Conservation (phyloP, 805 yeast species). For the Candida dajiaensis region DNA sequence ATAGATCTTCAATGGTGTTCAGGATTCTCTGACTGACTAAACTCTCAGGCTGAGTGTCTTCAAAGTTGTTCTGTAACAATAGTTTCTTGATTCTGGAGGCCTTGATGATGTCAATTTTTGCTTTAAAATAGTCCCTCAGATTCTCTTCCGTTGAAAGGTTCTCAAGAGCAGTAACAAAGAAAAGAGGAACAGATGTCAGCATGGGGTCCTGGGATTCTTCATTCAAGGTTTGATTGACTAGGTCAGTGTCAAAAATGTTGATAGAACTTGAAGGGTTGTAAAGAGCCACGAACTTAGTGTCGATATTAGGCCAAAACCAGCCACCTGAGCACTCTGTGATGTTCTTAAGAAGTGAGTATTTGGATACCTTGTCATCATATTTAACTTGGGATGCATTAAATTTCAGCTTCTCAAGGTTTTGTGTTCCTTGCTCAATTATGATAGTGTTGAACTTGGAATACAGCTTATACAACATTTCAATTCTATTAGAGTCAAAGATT, state of each 20-base stretch:
- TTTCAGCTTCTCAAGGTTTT: conserved; percentile 2
- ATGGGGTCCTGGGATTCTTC: conserved; percentile 4
- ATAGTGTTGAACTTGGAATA: conserved; percentile 9
- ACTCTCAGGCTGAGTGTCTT: not conserved
- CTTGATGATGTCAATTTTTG: conserved; percentile 12
- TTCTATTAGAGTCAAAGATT: conserved; percentile 13
- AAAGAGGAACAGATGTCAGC: conserved; percentile 16
- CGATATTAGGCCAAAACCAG: conserved; percentile 24
- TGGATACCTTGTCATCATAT: conserved; percentile 3
- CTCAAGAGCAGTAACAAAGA: conserved; percentile 7
- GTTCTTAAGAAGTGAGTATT: conserved; percentile 8
- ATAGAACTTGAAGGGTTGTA: not conserved
- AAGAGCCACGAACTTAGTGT: conserved; percentile 9
- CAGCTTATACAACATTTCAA: conserved; percentile 9
- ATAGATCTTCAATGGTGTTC: conserved; percentile 7
- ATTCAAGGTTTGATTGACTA: conserved; percentile 13
- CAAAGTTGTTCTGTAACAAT: not conserved
- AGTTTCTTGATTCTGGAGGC: conserved; percentile 15
- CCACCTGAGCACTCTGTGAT: conserved; percentile 5
- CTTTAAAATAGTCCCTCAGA: conserved; percentile 7
- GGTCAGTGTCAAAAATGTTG: conserved; percentile 19
- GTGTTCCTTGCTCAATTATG: conserved; percentile 4
- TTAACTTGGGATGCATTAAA: not conserved
- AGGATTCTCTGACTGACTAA: not conserved
- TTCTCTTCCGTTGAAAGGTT: conserved; percentile 7